These are phyloP conservation scores for Trichomonas gallinae DNA, from an alignment of 208 protist species.

Conservation along the genomic window DNA sequence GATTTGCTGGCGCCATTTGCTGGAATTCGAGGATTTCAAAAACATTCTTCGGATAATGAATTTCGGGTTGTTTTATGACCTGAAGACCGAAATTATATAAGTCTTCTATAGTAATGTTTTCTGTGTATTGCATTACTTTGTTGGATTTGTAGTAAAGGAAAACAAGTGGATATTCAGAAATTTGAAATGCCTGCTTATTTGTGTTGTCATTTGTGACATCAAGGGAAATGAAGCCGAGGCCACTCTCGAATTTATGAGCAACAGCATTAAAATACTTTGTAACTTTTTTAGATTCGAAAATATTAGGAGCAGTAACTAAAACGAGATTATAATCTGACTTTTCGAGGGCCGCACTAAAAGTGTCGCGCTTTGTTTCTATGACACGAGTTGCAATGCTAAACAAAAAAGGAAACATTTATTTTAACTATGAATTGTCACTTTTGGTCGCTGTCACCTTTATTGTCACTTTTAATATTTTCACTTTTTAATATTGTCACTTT, in stretches of 20 bases:
- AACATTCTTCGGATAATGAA: neutral
- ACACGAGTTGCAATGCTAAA: neutral
- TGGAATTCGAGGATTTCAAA: neutral
- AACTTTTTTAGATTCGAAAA: neutral
- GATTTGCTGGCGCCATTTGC: neutral
- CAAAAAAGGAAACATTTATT: neutral
- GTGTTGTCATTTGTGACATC: neutral
- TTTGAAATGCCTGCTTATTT: neutral
- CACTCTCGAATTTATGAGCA: neutral
- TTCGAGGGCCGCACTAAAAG: neutral
- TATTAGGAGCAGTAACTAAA: neutral
- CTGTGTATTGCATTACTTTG: neutral
- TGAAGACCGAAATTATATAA: neutral
- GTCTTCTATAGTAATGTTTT: neutral
- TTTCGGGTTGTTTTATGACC: neutral
- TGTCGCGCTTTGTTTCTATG: neutral
- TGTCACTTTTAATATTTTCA: no score
- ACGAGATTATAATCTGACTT: neutral
- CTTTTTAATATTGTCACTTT: no score
- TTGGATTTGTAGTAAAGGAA: neutral
- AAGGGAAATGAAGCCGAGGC: neutral
- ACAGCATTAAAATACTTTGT: neutral
- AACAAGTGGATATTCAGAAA: neutral
- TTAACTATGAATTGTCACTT: no score
- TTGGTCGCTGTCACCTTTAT: no score